phyloP scores from a whole-genome alignment of 768 basidiomycete species.

The Crepidotus variabilis region DNA sequence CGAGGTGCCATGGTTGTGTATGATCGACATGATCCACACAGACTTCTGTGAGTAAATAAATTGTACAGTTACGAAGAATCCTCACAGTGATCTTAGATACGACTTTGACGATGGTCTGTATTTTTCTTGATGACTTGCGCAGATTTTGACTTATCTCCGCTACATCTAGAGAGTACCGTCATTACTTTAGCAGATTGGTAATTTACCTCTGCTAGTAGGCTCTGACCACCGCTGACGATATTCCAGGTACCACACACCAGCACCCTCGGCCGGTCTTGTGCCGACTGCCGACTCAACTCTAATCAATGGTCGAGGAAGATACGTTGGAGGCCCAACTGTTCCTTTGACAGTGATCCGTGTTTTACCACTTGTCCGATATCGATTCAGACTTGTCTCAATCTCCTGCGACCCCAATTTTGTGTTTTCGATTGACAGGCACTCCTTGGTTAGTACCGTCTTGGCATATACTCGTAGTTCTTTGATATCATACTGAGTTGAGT shows the following conservation, averaged over 20 bases:
- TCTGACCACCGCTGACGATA: background rate
- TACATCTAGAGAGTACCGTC: constrained; percentile 33
- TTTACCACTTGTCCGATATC: constrained; percentile 32
- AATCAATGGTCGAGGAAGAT: constrained; percentile 51
- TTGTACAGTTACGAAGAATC: background rate
- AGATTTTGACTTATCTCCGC: background rate
- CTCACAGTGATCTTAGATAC: constrained; percentile 9
- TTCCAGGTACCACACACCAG: constrained; percentile 27
- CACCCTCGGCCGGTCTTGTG: constrained; percentile 22
- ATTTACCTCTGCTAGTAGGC: background rate
- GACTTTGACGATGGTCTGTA: constrained; percentile 41
- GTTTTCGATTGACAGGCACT: constrained; percentile 45
- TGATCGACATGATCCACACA: constrained; percentile 34
- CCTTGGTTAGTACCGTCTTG: constrained; percentile 21
- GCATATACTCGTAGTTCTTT: background rate
- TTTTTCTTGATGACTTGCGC: background rate
- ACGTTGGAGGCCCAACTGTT: constrained; percentile 27
- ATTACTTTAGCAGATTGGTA: constrained; percentile 49
- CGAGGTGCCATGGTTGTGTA: constrained; percentile 46
- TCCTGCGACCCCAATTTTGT: constrained; percentile 41
- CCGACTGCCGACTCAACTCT: constrained; percentile 31
- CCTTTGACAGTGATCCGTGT: constrained; percentile 38
- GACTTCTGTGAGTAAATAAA: background rate
- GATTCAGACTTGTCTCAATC: constrained; percentile 45
- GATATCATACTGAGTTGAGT: background rate